phyloP scores from a whole-genome alignment of 2,329 filamentous ascomycete genomes.

The Chaetomiaceae sp. region DNA sequence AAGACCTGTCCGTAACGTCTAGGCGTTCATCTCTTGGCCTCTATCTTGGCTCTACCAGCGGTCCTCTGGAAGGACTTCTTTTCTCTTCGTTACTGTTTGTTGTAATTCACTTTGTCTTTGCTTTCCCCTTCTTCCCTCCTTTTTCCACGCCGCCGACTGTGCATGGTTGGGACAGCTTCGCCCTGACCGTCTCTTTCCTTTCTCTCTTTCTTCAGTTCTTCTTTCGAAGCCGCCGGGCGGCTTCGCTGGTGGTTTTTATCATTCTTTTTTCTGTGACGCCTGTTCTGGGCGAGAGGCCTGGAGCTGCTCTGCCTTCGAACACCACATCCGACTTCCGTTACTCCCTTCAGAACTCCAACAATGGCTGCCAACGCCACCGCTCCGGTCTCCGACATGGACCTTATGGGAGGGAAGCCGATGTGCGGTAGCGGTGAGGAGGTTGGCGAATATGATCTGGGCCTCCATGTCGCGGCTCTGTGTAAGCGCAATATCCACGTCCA shows the following conservation, averaged over 20 bases:
- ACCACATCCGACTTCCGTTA: neutral
- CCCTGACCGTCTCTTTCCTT: constrained; percentile 23
- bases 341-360: neutral
- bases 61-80: constrained; percentile 24
- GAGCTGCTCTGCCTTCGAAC: constrained; percentile 6
- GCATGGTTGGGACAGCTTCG: constrained; percentile 15
- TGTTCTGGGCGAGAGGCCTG: constrained; percentile 19
- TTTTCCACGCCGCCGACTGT: constrained; percentile 1
- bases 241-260: constrained; percentile 28
- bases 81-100: constrained; percentile 25
- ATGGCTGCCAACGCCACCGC: constrained; percentile 10
- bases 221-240: constrained; percentile 36
- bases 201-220: constrained; percentile 21
- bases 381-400: constrained; percentile 14
- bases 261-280: constrained; percentile 21
- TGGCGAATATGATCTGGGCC: constrained; percentile 40
- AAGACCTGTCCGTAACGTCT: constrained; percentile 14
- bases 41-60: constrained; percentile 16
- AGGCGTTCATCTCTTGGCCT: constrained; percentile 20
- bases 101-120: constrained; percentile 20
- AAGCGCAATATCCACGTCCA: constrained; percentile 25
- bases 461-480: constrained; percentile 42
- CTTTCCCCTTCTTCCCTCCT: constrained; percentile 10
- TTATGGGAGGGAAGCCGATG: constrained; percentile 34
- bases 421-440: constrained; percentile 36